A percentile compares a stretch with the other conserved stretches of the same genome.
These are phyloP conservation scores for Clonostachys rhizophaga DNA, from an alignment of 2,329 filamentous ascomycete species.

Conservation along the genomic window DNA sequence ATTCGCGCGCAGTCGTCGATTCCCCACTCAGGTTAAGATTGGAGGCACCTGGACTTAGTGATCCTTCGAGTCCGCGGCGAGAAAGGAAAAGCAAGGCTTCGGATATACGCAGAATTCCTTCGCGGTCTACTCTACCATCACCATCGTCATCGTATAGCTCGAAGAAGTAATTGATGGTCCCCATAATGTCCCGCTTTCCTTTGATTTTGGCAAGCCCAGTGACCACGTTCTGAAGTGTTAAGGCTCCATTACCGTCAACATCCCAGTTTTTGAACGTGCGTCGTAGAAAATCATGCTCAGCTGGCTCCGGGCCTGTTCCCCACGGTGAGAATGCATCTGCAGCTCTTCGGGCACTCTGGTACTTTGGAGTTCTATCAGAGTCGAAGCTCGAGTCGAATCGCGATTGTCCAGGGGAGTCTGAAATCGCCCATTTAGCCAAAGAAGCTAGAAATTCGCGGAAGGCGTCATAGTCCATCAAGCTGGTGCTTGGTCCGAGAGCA, in stretches of 20 bases:
- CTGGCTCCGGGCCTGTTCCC: constrained; percentile 60
- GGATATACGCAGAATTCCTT: constrained; percentile 91
- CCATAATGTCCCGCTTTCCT: constrained; percentile 94
- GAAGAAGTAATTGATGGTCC: constrained; percentile 96
- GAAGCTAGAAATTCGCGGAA: constrained; percentile 91
- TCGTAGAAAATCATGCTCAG: constrained; percentile 92
- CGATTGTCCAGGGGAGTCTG: constrained; percentile 69
- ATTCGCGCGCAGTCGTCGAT: constrained; percentile 17
- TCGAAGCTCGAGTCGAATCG: constrained; percentile 39
- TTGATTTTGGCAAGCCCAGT: constrained; percentile 87
- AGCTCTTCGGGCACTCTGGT: constrained; percentile 46
- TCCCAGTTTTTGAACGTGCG: constrained; percentile 89
- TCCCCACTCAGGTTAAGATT: constrained; percentile 44
- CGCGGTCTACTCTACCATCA: constrained; percentile 87
- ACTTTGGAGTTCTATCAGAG: constrained; percentile 54
- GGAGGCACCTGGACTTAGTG: constrained; percentile 61
- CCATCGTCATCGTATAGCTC: constrained; percentile 92
- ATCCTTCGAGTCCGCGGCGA: constrained; percentile 76
- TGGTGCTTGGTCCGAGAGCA: constrained; percentile 82
- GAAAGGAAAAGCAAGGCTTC: constrained; percentile 92
- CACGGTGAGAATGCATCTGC: constrained; percentile 43
- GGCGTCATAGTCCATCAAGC: constrained; percentile 94
- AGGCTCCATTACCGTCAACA: constrained; percentile 65
- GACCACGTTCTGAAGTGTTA: constrained; percentile 89
- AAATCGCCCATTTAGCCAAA: constrained; percentile 88